Percentiles rank a stretch among this genome's conserved stretches.
Evolutionary conservation across 306 rosid genomes (phyloP).

Genomic region (Sphenostylis stenocarpa): DNA sequence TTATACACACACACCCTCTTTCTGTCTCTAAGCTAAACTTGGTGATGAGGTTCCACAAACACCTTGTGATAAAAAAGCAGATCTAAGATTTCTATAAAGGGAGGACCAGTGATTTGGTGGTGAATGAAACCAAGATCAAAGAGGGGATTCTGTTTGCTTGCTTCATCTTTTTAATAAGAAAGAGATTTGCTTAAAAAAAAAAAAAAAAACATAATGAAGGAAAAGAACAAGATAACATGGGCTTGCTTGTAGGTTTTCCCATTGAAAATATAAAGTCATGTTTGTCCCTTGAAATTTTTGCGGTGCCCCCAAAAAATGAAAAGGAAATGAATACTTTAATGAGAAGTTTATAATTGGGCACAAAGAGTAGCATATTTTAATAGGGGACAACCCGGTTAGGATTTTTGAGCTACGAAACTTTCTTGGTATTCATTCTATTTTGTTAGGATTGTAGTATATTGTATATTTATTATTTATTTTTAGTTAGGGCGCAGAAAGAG

Average conservation of each 20-base stretch:
- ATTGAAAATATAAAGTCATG: slow-evolving; percentile 34
- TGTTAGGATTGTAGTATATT: not conserved
- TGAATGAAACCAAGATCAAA: slow-evolving; percentile 26
- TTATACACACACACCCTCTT: not conserved
- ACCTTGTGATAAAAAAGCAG: slow-evolving; percentile 24
- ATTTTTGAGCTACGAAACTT: slow-evolving; percentile 5
- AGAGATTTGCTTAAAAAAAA: not conserved
- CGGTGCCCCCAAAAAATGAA: not conserved
- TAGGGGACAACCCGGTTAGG: slow-evolving; percentile 7
- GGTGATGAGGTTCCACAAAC: not conserved
- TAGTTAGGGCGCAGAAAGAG: slow-evolving; percentile 11
- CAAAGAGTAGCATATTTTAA: slow-evolving; percentile 3
- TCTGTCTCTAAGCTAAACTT: not conserved
- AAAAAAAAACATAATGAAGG: not conserved
- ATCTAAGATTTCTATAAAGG: slow-evolving; percentile 36
- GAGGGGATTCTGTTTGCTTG: slow-evolving; percentile 32
- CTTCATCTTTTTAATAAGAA: slow-evolving; percentile 32
- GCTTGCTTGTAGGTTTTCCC: slow-evolving; percentile 42
- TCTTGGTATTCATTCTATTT: slow-evolving; percentile 26
- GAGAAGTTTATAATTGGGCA: not conserved
- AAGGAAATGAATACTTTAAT: not conserved
- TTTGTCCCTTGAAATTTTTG: slow-evolving; percentile 21
- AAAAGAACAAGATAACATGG: slow-evolving; percentile 34
- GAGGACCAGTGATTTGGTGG: slow-evolving; percentile 21
- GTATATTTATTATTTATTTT: not conserved